Conservation (phyloP, 805 yeast genomes). For the Lachancea meyersii region DNA sequence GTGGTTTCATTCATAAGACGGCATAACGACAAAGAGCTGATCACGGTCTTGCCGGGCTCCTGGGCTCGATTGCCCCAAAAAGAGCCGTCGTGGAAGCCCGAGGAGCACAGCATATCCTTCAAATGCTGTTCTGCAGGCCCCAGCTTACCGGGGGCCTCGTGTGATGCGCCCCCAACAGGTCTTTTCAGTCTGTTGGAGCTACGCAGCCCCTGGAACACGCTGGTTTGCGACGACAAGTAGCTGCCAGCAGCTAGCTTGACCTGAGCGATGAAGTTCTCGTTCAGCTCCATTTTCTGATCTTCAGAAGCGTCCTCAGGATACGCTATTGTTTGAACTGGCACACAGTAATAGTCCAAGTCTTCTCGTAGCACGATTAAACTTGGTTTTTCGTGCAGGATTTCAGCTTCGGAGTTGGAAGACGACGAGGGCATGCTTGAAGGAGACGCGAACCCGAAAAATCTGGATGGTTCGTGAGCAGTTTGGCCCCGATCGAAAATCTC, state of each 20-base stretch:
- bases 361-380: conserved; percentile 88
- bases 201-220: conserved; percentile 70
- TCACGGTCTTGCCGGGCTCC: conserved; percentile 83
- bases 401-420: conserved; percentile 38
- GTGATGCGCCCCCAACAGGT: conserved; percentile 10
- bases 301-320: conserved; percentile 49
- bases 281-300: conserved; percentile 35
- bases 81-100: conserved; percentile 66
- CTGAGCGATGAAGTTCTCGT: conserved; percentile 47
- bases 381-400: conserved; percentile 71
- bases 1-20: conserved; percentile 38
- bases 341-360: conserved; percentile 88
- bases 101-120: conserved; percentile 87
- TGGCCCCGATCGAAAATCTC: conserved; percentile 33
- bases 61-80: conserved; percentile 86
- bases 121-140: conserved; percentile 94
- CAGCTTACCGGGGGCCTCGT: conserved; percentile 29
- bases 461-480: conserved; percentile 16
- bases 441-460: conserved; percentile 25
- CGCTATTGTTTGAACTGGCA: conserved; percentile 42
- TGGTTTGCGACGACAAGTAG: conserved; percentile 46
- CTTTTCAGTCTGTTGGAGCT: conserved; percentile 31
- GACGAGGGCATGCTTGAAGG: conserved; percentile 10
- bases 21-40: conserved; percentile 55
- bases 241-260: conserved; percentile 73